Evolutionary conservation across 164 flowering plant genomes (phyloP).

Genomic region (Vitis cinerea): DNA sequence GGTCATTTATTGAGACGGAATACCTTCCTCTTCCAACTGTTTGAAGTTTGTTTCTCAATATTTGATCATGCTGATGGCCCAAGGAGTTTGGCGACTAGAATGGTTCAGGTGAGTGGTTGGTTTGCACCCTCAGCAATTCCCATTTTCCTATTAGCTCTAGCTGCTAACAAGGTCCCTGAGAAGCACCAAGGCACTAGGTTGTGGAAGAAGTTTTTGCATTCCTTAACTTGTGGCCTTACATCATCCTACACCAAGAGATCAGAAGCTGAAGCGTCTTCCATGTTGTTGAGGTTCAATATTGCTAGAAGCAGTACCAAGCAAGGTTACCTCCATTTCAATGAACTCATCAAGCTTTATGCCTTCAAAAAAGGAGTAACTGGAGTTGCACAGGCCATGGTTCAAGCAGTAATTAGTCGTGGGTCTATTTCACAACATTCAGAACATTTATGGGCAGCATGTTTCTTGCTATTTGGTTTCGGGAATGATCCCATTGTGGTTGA

Average conservation of each 20-base stretch:
- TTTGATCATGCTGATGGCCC: conserved; percentile 97
- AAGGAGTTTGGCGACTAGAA: conserved; percentile 76
- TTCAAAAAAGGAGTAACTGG: conserved; percentile 58
- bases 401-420: conserved; percentile 58
- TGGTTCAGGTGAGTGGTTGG: conserved; percentile 91
- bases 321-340: conserved; percentile 59
- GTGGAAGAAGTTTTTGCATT: conserved; percentile 52
- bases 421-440: conserved; percentile 51
- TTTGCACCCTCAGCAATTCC: conserved; percentile 86
- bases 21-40: conserved; percentile 73
- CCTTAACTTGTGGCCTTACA: conserved; percentile 65
- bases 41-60: conserved; percentile 93
- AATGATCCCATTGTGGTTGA: conserved; percentile 57
- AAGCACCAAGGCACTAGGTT: conserved; percentile 38
- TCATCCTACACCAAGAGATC: conserved; percentile 59
- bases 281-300: conserved; percentile 75
- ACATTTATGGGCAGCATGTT: conserved; percentile 94
- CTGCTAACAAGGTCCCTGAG: conserved; percentile 67
- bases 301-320: conserved; percentile 62
- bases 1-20: conserved; percentile 45
- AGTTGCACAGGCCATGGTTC: conserved; percentile 67
- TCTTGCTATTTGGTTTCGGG: conserved; percentile 71
- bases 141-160: conserved; percentile 51
- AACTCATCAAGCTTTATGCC: conserved; percentile 67
- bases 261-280: conserved; percentile 77